Evolutionary conservation across 441 rosid genomes (phyloP), one percentile per base, ranked within the genome.

Genomic region (Erysimum pusillum): DNA sequence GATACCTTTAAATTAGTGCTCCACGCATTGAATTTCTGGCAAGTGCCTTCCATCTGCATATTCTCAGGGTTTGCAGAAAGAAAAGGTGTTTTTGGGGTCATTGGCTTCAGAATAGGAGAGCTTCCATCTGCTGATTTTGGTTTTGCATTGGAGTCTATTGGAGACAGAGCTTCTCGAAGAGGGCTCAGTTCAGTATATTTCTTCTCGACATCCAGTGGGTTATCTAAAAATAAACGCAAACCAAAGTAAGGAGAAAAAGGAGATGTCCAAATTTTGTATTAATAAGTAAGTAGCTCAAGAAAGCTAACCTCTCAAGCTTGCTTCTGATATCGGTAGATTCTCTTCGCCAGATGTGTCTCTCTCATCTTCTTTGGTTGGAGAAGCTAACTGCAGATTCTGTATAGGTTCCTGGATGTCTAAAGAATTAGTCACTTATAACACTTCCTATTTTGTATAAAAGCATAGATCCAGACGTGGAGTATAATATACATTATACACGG

Each of bases 1-100:
- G 69, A 31, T 86, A 87, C 97, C 95, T 91, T 91, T 74, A 95
- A 45, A 76, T 67, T 78, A 41, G 86, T 80, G 82, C 94, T 83
- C 82, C 81, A 78, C 32, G 85, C 87, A 56, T 75, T 79, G 62
- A 90, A 85, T 45, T 90, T 88, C 68, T 84, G 83, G 31, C 85
- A 81, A 41, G 92, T 93, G 83, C 78, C 74, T 3, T 48, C 52
- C 51, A 69, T 67, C 17, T 77, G 81, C 68, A 45, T 75, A 49
- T 79, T 76, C 62, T 80, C 79, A 35, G 79, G 35, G 53, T 73
- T 72, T 56, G 49, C 36, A 46, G 73, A 57, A 57, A 32, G 64
- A 12, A 61, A 67, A 52, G 83, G 87, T 62, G 90, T 82, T 57
- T 61, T 76, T 8, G 97, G 96, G 46, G 96, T 85, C 73, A 76